Evolutionary conservation across 257 asterid species (phyloP).

Genomic region (Prunella vulgaris): DNA sequence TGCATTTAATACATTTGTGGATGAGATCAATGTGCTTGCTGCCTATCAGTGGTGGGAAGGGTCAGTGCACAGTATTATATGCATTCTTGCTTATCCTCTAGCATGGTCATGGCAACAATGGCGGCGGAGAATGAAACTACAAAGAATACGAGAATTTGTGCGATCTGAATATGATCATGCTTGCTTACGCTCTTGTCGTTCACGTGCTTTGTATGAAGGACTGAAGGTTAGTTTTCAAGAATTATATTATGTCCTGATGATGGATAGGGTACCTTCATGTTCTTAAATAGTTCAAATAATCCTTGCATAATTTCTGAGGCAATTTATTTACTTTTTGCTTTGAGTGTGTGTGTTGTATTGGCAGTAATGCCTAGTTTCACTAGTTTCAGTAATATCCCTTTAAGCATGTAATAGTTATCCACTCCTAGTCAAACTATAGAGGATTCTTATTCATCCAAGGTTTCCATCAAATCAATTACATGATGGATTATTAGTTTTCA

Average conservation of each 20-base stretch:
- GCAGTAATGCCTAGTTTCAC: background rate
- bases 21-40: slow-evolving; percentile 83
- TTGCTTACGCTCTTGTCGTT: slow-evolving; percentile 98
- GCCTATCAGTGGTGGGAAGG: slow-evolving; percentile 99
- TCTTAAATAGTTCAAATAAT: slow-evolving; percentile 9
- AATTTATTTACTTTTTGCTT: background rate
- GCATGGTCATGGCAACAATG: slow-evolving; percentile 99
- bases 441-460: background rate
- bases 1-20: slow-evolving; percentile 83
- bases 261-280: slow-evolving; percentile 21
- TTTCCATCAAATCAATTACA: background rate
- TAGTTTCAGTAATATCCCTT: slow-evolving; percentile 1
- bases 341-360: background rate
- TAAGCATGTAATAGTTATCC: slow-evolving; percentile 1
- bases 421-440: background rate
- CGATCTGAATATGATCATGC: slow-evolving; percentile 98
- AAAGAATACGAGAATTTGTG: slow-evolving; percentile 86
- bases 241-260: background rate
- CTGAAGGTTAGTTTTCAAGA: slow-evolving; percentile 62
- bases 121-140: slow-evolving; percentile 88
- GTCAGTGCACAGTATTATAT: slow-evolving; percentile 71
- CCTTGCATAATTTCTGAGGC: background rate
- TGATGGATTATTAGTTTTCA: background rate
- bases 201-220: slow-evolving; percentile 98
- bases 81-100: slow-evolving; percentile 81